Percentiles rank a stretch among this genome's conserved stretches.
phyloP scores from a whole-genome alignment of 75 land plant genomes.

The Chamaecyparis obtusa region DNA sequence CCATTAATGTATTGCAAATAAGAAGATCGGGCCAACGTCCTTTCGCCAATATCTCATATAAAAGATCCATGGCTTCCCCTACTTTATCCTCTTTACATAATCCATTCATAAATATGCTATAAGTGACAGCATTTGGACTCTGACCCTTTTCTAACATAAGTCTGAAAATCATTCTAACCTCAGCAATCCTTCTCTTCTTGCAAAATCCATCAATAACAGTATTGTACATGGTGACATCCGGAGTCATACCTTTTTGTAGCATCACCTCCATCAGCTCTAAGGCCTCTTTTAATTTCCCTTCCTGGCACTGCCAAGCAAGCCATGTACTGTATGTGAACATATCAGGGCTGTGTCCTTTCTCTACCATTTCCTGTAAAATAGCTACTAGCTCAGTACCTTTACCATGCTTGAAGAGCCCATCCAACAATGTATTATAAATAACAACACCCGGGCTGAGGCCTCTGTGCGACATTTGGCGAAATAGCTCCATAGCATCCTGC shows the following conservation, averaged over 20 bases:
- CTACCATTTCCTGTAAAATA: constrained; percentile 23
- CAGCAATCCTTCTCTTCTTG: constrained; percentile 43
- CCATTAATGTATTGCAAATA: constrained; percentile 37
- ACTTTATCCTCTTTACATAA: constrained; percentile 21
- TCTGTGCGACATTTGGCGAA: neutral
- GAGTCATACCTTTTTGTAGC: neutral
- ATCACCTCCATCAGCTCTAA: constrained; percentile 6
- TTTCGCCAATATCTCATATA: constrained; percentile 37
- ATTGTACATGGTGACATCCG: constrained; percentile 5
- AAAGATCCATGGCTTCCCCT: constrained; percentile 25
- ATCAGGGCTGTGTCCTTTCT: constrained; percentile 1
- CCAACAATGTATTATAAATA: constrained; percentile 30
- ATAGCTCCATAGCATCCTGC: constrained; percentile 8
- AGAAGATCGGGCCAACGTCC: constrained; percentile 30
- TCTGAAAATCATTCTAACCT: constrained; percentile 31
- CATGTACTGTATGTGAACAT: constrained; percentile 12
- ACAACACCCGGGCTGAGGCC: constrained; percentile 13
- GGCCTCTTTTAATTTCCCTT: constrained; percentile 18
- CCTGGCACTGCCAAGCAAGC: constrained; percentile 30
- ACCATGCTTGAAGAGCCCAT: constrained; percentile 9
- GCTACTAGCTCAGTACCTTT: constrained; percentile 4
- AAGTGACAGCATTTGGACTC: constrained; percentile 10
- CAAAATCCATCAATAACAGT: constrained; percentile 67
- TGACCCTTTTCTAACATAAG: constrained; percentile 3
- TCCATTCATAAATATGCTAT: constrained; percentile 29